Base-by-base conservation (phyloP, 768 basidiomycete species). In the Tricholoma flavovirens region DNA sequence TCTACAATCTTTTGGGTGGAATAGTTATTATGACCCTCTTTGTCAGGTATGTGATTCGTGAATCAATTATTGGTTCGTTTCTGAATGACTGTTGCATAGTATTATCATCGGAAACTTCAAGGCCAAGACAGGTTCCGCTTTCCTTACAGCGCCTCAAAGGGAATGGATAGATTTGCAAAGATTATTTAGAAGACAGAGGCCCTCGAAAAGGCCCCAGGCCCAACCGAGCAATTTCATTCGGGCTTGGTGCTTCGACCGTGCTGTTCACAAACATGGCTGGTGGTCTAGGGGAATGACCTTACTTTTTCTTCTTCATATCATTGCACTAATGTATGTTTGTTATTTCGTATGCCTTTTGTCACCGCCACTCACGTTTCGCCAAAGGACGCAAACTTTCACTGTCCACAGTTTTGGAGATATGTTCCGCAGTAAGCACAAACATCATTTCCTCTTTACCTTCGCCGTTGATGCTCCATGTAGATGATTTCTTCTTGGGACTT, bases 81-180 rank as follows among this genome's bases (percentile, higher is more conserved):
- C 66, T n/a, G 67, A 48, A 5, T 21, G 2, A 49, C 17, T 57
- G 49, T 48, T 57, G 55, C 57, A 14, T 57, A 96, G 93, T 77
- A 91, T 98, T 69, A 97, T 98, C 72, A 97, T 98, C 66, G 87
- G 87, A 46, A 95, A 95, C 69, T 97, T 97, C 72, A 86, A 85
- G 49, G 81, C 84, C 2, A 86, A 88, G 59, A 94, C 93, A 2
- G 95, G 95, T 14, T 82, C 84, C 4, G 93, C 94, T 1, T 82
- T 94, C 48, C 71, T 96, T 30, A 97, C 94, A 0, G 79, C 86
- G 55, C 79, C 93, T 14, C 96, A 98, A 63, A 77, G 88, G 54
- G 92, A 93, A 68, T 98, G 95, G 95, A 90, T 94, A 56, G 93
- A 97, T 69, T 71, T 98, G 19, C 83, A 92, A 60, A 94, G 92